Base-by-base conservation (phyloP, 108 stramenopile species). In the Conticribra weissflogii region DNA sequence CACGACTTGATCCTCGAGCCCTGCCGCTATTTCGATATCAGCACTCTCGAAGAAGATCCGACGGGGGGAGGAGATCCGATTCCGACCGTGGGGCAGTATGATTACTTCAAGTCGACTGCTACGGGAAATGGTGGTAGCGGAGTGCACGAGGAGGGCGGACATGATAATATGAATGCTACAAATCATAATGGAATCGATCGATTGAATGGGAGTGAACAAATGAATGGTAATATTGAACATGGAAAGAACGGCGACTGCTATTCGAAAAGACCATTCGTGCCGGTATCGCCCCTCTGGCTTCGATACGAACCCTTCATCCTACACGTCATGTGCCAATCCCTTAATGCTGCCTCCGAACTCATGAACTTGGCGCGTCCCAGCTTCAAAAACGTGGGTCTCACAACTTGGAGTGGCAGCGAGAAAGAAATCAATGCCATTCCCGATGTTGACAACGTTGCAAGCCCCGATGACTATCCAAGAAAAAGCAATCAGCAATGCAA, bases 311-410 rank as follows among this genome's bases (percentile, higher is more conserved):
- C 95, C 1, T 92, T 96, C 63, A 96, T 96, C 76, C 72, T 96
- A 44, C 95, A 96, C 63, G 95, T 93, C 23, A 84, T 86, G 58
- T 93, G 92, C 67, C 69, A 81, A 54, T 88, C 87, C 52, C 84
- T 91, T 54, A 53, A 73, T 36, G 81, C 89, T 1, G 92, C 95
- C 16, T 72, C 79, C 9, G 70, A 71, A 44, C 63, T 96, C 18
- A 93, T 96, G 90, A 69, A 73, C 44, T 79, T 86, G 33, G 92
- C 92, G 9, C 79, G 95, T 22, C 90, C 95, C 23, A 71, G 83
- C 3, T 96, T 93, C 31, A 96, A 96, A 75, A 96, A 93, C 77
- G 95, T 93, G 32, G 95, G 95, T 19, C 59, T 94, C 63, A 94
- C 93, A 12, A 81, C 87, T 3, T 93, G 85, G 89, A 51, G 15